Conservation (phyloP, 306 rosid genomes). For the Gastrolobium bilobum region DNA sequence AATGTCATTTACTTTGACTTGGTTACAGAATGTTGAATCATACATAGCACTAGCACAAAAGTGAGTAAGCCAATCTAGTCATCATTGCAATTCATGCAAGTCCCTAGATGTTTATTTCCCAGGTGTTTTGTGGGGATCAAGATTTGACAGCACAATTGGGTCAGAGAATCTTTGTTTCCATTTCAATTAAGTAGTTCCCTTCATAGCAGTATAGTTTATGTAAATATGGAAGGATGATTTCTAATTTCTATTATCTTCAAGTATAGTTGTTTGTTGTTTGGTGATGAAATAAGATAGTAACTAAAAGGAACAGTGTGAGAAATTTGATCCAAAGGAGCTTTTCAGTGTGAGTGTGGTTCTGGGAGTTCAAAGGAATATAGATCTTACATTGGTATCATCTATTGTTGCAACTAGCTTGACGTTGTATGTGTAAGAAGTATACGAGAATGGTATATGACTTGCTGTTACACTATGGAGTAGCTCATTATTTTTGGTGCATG, state of each 20-base stretch:
- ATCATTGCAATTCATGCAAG: not conserved
- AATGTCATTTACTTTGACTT: not conserved
- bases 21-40: conserved; percentile 16
- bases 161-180: not conserved
- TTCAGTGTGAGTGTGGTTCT: not conserved
- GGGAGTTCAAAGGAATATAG: conserved; percentile 2
- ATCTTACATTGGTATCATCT: not conserved
- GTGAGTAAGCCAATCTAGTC: not conserved
- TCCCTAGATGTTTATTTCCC: not conserved
- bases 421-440: not conserved
- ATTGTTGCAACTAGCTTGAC: conserved; percentile 23
- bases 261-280: conserved; percentile 1
- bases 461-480: not conserved
- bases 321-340: not conserved
- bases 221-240: not conserved
- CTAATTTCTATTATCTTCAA: not conserved
- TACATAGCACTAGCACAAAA: not conserved
- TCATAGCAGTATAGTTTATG: not conserved
- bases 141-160: not conserved
- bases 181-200: not conserved
- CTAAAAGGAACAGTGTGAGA: not conserved
- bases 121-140: not conserved
- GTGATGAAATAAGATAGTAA: not conserved
- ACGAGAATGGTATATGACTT: not conserved
- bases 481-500: conserved; percentile 7